Evolutionary conservation across 1,139 yeast species (phyloP).

Genomic region (Hemisphaericaspora lyxosophila): DNA sequence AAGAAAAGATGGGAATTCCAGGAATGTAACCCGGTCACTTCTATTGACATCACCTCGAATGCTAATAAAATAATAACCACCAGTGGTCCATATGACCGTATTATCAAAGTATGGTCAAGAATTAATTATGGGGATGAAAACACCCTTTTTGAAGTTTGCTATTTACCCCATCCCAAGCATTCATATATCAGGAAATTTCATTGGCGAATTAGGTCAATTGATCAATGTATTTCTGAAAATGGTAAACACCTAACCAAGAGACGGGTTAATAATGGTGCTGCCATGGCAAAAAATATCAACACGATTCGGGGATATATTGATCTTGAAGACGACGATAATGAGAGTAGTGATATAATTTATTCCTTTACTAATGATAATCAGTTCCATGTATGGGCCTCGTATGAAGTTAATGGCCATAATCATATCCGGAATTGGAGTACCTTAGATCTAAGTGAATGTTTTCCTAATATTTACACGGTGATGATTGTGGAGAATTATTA

Average conservation of each 20-base stretch:
- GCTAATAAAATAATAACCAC: conserved; percentile 64
- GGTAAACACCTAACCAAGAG: conserved; percentile 3
- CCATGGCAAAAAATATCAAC: conserved; percentile 42
- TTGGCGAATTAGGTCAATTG: conserved; percentile 44
- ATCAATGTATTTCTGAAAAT: conserved; percentile 7
- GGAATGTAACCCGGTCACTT: conserved; percentile 59
- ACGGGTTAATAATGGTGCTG: conserved; percentile 24
- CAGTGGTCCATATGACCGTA: conserved; percentile 58
- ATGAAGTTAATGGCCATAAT: conserved; percentile 57
- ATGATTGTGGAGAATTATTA: conserved; percentile 59
- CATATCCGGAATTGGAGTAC: conserved; percentile 62
- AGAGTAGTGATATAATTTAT: conserved; percentile 50
- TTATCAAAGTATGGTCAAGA: conserved; percentile 80
- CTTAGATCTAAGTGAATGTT: conserved; percentile 40
- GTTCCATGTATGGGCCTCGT: conserved; percentile 73
- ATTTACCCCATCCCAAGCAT: conserved; percentile 58
- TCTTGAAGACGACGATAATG: conserved; percentile 21
- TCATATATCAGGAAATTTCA: conserved; percentile 52
- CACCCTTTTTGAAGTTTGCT: conserved; percentile 68
- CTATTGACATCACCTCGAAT: conserved; percentile 59
- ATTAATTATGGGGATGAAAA: conserved; percentile 65
- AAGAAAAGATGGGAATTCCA: conserved; percentile 52
- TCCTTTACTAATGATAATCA: conserved; percentile 57
- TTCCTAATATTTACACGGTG: conserved; percentile 33
- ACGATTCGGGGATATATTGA: conserved; percentile 35